These are phyloP conservation scores for Mycena galericulata DNA, from an alignment of 768 basidiomycete species.

Conservation along the genomic window DNA sequence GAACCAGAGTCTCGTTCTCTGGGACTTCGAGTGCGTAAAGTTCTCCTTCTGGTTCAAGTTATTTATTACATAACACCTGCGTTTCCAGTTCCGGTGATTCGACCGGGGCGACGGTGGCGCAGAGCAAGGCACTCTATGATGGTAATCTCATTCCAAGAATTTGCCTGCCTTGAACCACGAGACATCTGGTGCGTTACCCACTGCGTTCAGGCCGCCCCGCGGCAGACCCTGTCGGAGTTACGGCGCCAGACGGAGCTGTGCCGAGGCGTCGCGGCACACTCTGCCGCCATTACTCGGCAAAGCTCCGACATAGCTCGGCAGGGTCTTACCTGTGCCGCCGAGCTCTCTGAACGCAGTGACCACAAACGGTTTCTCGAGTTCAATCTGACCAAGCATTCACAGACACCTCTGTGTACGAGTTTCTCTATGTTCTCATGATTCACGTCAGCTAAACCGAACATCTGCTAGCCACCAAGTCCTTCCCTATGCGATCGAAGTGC, in stretches of 20 bases:
- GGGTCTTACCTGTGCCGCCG: too few relatives aligned
- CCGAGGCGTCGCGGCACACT: too few relatives aligned
- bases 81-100: constrained; percentile 57
- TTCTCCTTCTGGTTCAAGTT: too few relatives aligned
- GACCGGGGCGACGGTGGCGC: constrained; percentile 40
- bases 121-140: constrained; percentile 47
- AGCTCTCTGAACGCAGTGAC: too few relatives aligned
- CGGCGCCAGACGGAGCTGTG: too few relatives aligned
- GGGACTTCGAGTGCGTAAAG: constrained; percentile 52
- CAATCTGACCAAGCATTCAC: background rate
- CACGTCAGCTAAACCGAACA: background rate
- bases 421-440: background rate
- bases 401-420: constrained; percentile 19
- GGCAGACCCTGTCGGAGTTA: too few relatives aligned
- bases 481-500: constrained; percentile 52
- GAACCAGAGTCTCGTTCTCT: constrained; percentile 52
- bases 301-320: too few relatives aligned
- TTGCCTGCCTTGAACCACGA: constrained; percentile 15
- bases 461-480: constrained; percentile 46
- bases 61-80: too few relatives aligned
- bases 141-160: background rate
- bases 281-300: too few relatives aligned
- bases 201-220: too few relatives aligned
- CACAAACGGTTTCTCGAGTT: background rate
- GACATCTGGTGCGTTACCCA: constrained; percentile 11